phyloP scores from a whole-genome alignment of 2,329 filamentous ascomycete species.

The Fusarium euwallaceae region DNA sequence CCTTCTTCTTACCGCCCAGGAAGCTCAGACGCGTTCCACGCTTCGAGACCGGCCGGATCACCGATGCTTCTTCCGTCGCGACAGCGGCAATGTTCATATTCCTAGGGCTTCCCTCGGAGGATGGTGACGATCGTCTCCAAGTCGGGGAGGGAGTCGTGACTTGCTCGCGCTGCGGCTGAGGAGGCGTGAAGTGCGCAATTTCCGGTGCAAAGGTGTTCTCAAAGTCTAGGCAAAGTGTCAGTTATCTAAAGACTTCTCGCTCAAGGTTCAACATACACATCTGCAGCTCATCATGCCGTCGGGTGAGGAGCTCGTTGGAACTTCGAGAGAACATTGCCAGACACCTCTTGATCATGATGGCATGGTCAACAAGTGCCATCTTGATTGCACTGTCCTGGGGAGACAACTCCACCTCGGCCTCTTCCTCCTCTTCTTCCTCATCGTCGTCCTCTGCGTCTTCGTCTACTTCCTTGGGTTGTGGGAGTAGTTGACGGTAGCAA shows the following conservation, averaged over 20 bases:
- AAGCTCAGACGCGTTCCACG: constrained; percentile 70
- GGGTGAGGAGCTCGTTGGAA: constrained; percentile 69
- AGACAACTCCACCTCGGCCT: constrained; percentile 63
- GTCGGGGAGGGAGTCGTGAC: constrained; percentile 60
- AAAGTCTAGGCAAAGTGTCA: constrained; percentile 63
- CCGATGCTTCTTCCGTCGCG: constrained; percentile 63
- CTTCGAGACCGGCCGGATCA: constrained; percentile 64
- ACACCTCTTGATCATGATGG: constrained; percentile 87
- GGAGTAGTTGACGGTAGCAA: constrained; percentile 81
- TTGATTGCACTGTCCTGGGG: constrained; percentile 83
- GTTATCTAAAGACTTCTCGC: not conserved
- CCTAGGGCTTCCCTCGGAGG: constrained; percentile 53
- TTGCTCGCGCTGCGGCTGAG: constrained; percentile 57
- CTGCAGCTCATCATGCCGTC: constrained; percentile 70
- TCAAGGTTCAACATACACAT: constrained; percentile 66
- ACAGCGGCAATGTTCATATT: constrained; percentile 51
- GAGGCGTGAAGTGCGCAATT: constrained; percentile 71
- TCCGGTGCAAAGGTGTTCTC: constrained; percentile 74
- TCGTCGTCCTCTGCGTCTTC: constrained; percentile 56
- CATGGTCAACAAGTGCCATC: constrained; percentile 89
- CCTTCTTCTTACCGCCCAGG: constrained; percentile 66
- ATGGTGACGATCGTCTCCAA: constrained; percentile 65
- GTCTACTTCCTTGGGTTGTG: constrained; percentile 61
- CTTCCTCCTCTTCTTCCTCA: constrained; percentile 60
- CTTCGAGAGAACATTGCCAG: constrained; percentile 76